Evolutionary conservation across 208 protist genomes (phyloP).

Genomic region (Trypanosoma caninum): DNA sequence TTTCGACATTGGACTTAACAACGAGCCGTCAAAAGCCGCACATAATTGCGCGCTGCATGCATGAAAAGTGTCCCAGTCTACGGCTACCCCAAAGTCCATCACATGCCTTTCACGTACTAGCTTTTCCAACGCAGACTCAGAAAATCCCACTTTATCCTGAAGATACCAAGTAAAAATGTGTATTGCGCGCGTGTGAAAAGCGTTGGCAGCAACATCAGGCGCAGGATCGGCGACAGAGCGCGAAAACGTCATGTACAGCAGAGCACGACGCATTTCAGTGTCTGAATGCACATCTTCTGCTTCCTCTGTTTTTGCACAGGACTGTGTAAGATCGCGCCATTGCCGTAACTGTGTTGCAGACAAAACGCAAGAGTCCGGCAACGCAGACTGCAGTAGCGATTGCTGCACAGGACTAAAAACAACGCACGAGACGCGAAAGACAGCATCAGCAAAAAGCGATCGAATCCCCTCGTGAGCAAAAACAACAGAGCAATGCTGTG

Average conservation of each 20-base stretch:
- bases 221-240: constrained; percentile 1
- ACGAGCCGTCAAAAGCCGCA: constrained; percentile 33
- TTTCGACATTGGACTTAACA: constrained; percentile 42
- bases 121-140: constrained; percentile 23
- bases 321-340: constrained; percentile 10
- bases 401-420: constrained; percentile 35
- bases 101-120: constrained; percentile 25
- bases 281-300: neutral
- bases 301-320: neutral
- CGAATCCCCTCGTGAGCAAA: constrained; percentile 26
- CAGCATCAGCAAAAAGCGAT: constrained; percentile 52
- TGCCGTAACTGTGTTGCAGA: constrained; percentile 13
- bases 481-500: constrained; percentile 25
- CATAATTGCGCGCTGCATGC: constrained; percentile 35
- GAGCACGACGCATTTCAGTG: constrained; percentile 4
- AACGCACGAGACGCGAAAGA: constrained; percentile 53
- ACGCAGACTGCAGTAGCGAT: neutral
- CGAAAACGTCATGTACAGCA: constrained; percentile 28
- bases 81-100: constrained; percentile 19
- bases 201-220: constrained; percentile 20
- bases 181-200: constrained; percentile 56
- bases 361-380: constrained; percentile 2
- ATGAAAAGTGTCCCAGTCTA: constrained; percentile 29
- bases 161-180: constrained; percentile 51
- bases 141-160: constrained; percentile 4